Conservation (phyloP, 2,329 filamentous ascomycete species). For the Aspergillus fijiensis region DNA sequence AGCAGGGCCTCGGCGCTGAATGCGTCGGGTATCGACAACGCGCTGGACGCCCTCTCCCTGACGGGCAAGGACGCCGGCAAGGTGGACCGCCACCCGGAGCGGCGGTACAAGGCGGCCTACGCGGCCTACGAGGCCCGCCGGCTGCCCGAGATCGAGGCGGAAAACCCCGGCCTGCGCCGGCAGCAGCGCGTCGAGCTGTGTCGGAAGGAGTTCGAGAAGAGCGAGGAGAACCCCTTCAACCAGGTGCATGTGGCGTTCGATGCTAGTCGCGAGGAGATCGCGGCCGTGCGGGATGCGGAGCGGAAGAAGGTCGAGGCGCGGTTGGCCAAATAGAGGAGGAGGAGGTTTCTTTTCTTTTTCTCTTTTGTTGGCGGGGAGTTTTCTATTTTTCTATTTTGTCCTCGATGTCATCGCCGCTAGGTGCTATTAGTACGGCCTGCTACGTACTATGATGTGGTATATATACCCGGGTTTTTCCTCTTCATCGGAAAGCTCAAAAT, state of each 20-base stretch:
- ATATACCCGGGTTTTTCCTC: background rate
- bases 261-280: constrained; percentile 73
- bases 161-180: constrained; percentile 74
- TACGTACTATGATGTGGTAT: background rate
- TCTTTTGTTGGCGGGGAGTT: too few species aligned
- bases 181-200: constrained; percentile 84
- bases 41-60: constrained; percentile 79
- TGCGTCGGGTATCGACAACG: constrained; percentile 88
- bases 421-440: background rate
- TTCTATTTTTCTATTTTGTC: too few species aligned
- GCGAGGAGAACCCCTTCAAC: constrained; percentile 93
- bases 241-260: constrained; percentile 76
- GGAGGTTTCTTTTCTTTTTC: background rate
- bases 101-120: constrained; percentile 82
- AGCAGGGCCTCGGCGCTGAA: constrained; percentile 62
- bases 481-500: background rate
- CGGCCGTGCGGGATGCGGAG: constrained; percentile 64
- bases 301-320: constrained; percentile 72
- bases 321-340: constrained; percentile 42
- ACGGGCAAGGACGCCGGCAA: constrained; percentile 61
- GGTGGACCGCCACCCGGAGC: constrained; percentile 85
- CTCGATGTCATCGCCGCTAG: too few species aligned
- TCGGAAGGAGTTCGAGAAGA: constrained; percentile 90
- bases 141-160: constrained; percentile 79
- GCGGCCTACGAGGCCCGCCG: constrained; percentile 77